Conservation (phyloP, 345 rosid genomes). For the Firmiana major region DNA sequence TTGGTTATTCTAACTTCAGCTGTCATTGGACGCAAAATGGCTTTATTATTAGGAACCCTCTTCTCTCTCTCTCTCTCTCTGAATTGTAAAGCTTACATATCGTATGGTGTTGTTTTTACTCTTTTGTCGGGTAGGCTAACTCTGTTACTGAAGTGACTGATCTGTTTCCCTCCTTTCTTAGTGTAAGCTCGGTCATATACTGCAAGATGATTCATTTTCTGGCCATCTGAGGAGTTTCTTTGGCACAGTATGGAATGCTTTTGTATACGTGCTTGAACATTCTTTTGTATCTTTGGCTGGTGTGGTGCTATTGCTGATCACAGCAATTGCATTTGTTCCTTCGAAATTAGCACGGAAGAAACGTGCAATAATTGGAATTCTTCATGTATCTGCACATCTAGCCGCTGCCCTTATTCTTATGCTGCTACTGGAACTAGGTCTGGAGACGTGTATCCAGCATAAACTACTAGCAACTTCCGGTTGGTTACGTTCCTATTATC, state of each 20-base stretch:
- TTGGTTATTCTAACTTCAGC: slow-evolving; percentile 6
- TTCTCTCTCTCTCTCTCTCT: background rate
- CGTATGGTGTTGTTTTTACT: background rate
- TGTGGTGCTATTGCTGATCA: slow-evolving; percentile 55
- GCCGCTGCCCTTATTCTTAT: slow-evolving; percentile 86
- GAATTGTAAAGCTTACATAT: background rate
- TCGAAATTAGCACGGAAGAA: slow-evolving; percentile 84
- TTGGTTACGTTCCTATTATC: slow-evolving; percentile 21
- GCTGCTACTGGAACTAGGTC: slow-evolving; percentile 89
- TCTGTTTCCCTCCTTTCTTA: slow-evolving; percentile 32
- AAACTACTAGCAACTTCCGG: slow-evolving; percentile 94
- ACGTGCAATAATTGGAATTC: slow-evolving; percentile 66
- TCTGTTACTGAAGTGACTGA: slow-evolving; percentile 17
- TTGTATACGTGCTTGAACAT: slow-evolving; percentile 60
- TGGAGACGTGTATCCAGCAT: slow-evolving; percentile 88
- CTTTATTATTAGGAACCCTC: background rate
- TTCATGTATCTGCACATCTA: slow-evolving; percentile 88
- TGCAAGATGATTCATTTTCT: slow-evolving; percentile 83
- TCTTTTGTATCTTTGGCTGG: slow-evolving; percentile 85
- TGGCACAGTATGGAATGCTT: slow-evolving; percentile 67
- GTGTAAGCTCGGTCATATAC: slow-evolving; percentile 89
- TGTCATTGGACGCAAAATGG: background rate
- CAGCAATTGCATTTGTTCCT: slow-evolving; percentile 77
- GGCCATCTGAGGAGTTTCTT: slow-evolving; percentile 86
- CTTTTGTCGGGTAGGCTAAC: background rate